Evolutionary conservation across 2,329 filamentous ascomycete species (phyloP), one percentile per base, ranked within the genome.

Genomic region (Colletotrichum acutatum): DNA sequence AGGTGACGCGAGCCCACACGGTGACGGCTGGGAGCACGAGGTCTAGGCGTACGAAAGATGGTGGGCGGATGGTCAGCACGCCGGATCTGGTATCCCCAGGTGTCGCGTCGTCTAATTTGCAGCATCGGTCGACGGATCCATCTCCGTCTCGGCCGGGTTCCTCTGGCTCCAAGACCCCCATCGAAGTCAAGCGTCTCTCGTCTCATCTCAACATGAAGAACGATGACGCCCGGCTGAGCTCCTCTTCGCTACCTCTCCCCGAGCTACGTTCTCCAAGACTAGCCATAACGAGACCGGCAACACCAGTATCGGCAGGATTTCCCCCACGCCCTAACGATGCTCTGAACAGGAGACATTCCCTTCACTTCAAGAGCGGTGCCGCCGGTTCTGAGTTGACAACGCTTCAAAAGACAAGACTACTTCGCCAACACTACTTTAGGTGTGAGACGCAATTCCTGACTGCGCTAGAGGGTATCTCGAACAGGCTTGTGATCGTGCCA

Each of bases 351-450:
- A 86, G 91, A 76, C 91, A 93, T 81, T 90, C 91, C 2, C 91
- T 91, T 76, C 84, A 89, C 71, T 80, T 87, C 64, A 90, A 92
- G 76, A 87, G 87, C 5, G 82, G 88, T 5, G 80, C 91, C 14
- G 90, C 85, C 19, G 86, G 91, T 2, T 88, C 86, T n/a, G 88
- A 92, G 26, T 84, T 96, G 78, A 90, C 90, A 1, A 80, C 84
- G 5, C 82, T 85, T 12, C 92, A 95, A 79, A 94, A 94, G 80
- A 88, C 90, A n/a, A 91, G 91, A 61, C 83, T 95, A 11, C 80
- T 97, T 74, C 87, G 93, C 68, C 93, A 95, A 72, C 94, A 97
- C 80, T 97, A 97, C 81, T 97, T 96, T 79, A 88, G 93, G 66
- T 94, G 91, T 74, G 89, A 97, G 81, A 95, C 93, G 0, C 92